Conservation (phyloP, 768 basidiomycete genomes). For the Krasilnikovozyma curviuscula region DNA sequence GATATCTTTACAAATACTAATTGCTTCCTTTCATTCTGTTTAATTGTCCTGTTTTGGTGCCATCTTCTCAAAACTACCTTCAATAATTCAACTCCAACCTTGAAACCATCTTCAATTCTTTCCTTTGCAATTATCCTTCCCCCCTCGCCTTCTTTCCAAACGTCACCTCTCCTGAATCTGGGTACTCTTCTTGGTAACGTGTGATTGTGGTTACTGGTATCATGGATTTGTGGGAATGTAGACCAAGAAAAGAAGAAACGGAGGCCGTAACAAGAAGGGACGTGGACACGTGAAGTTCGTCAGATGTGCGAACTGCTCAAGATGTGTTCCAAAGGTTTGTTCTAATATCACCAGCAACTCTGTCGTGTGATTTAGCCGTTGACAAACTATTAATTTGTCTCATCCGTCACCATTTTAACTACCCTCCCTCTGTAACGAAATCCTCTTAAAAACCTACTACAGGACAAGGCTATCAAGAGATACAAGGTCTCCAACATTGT, state of each 20-base stretch:
- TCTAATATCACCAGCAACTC: neutral
- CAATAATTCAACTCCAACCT: too few species aligned
- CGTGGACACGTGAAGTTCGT: constrained; percentile 88
- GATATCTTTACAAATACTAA: too few species aligned
- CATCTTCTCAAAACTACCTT: too few species aligned
- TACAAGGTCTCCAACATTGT: constrained; percentile 99
- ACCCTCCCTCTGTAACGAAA: neutral
- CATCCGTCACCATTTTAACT: neutral
- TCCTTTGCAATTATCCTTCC: too few species aligned
- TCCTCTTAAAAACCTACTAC: neutral
- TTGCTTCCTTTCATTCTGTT: too few species aligned
- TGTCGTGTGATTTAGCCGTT: neutral
- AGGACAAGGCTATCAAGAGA: constrained; percentile 99
- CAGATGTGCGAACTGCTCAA: constrained; percentile 98
- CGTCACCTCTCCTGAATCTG: too few species aligned
- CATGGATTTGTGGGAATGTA: too few species aligned
- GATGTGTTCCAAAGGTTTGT: constrained; percentile 57
- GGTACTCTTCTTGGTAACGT: too few species aligned
- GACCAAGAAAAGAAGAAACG: constrained; percentile 99
- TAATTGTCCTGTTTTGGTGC: too few species aligned
- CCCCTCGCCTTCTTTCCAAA: too few species aligned
- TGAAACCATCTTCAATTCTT: too few species aligned
- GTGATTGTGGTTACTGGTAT: too few species aligned
- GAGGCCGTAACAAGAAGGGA: constrained; percentile 97
- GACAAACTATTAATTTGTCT: neutral